These are phyloP conservation scores for Cetradonia linearis DNA, from an alignment of 495 filamentous ascomycete species.

Conservation along the genomic window DNA sequence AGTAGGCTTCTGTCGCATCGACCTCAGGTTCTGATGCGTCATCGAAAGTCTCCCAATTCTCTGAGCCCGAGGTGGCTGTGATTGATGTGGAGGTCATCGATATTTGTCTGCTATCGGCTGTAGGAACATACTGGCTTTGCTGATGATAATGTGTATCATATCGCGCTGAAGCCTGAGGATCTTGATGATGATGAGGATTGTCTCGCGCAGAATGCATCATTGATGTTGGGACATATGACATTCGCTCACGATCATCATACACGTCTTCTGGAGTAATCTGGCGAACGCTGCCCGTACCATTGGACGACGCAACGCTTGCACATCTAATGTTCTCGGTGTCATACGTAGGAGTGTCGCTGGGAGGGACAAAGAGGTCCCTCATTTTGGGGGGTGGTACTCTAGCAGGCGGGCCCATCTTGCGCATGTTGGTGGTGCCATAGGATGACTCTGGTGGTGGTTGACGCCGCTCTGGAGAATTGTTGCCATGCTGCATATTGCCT, in stretches of 20 bases:
- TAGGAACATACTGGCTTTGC: slow-evolving; percentile 35
- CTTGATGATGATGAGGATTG: slow-evolving; percentile 20
- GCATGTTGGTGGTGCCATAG: slow-evolving; percentile 44
- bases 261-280: slow-evolving; percentile 75
- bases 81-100: slow-evolving; percentile 55
- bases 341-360: slow-evolving; percentile 49
- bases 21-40: slow-evolving; percentile 63
- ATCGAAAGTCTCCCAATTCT: slow-evolving; percentile 95
- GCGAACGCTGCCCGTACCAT: slow-evolving; percentile 51
- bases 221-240: slow-evolving; percentile 41
- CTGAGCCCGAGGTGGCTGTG: slow-evolving; percentile 63
- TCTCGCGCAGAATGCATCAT: slow-evolving; percentile 24
- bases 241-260: slow-evolving; percentile 60
- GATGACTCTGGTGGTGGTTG: slow-evolving; percentile 34
- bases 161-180: slow-evolving; percentile 25
- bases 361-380: slow-evolving; percentile 66
- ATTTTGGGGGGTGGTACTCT: slow-evolving; percentile 79
- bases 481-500: slow-evolving; percentile 67
- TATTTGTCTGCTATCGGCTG: slow-evolving; percentile 53
- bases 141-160: slow-evolving; percentile 32
- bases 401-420: slow-evolving; percentile 49
- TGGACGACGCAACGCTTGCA: slow-evolving; percentile 50
- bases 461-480: slow-evolving; percentile 71
- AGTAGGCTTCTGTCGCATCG: slow-evolving; percentile 66
- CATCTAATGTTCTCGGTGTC: slow-evolving; percentile 51